phyloP scores from a whole-genome alignment of 2,329 filamentous ascomycete species.

The Nemania serpens region DNA sequence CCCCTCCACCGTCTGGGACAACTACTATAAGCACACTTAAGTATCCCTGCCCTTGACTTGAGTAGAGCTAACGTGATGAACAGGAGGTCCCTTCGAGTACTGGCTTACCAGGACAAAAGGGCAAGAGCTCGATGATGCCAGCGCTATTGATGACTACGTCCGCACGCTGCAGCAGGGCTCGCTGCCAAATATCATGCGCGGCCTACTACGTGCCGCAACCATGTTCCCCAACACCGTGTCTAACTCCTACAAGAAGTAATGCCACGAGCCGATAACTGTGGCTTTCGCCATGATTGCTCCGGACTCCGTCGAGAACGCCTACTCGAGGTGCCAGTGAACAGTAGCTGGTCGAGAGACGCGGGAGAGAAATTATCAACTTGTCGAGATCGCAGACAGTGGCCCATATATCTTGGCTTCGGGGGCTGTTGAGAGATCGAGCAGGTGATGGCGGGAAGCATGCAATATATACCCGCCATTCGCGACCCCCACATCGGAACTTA shows the following conservation, averaged over 20 bases:
- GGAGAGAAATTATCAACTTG: no score
- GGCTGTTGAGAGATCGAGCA: neutral
- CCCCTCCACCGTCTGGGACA: no score
- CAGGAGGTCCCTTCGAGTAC: constrained; percentile 53
- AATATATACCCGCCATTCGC: no score
- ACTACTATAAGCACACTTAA: neutral
- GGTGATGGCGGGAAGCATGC: neutral
- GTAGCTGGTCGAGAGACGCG: no score
- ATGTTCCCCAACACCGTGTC: constrained; percentile 40
- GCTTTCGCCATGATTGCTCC: neutral
- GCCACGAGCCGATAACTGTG: neutral
- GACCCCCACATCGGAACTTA: no score
- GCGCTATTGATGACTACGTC: constrained; percentile 46
- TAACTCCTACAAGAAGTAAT: constrained; percentile 39
- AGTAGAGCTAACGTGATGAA: constrained; percentile 3
- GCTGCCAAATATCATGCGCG: constrained; percentile 45
- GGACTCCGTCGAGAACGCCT: no score
- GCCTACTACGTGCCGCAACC: constrained; percentile 43
- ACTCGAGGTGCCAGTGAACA: no score
- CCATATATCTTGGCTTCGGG: no score
- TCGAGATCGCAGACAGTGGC: no score
- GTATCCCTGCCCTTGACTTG: neutral
- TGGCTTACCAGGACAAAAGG: constrained; percentile 50
- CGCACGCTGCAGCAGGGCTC: constrained; percentile 42
- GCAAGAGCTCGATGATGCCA: constrained; percentile 43